Conservation (phyloP, 306 rosid species). For the Cucurbita pepo region DNA sequence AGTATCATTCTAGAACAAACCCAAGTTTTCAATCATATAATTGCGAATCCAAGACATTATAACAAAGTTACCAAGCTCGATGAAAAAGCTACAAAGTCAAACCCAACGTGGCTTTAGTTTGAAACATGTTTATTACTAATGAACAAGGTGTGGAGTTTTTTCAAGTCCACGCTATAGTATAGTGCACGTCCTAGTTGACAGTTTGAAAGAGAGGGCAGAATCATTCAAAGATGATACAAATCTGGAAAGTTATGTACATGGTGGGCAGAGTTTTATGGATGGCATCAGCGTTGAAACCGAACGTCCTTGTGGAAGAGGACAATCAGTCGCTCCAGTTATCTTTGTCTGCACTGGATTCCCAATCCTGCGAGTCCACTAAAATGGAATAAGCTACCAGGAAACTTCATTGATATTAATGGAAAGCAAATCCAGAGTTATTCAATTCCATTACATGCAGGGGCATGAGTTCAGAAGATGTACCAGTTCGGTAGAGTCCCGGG, state of each 20-base stretch:
- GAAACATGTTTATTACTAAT: neutral
- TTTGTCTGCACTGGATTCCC: slow-evolving; percentile 32
- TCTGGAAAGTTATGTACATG: neutral
- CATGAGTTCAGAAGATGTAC: slow-evolving; percentile 17
- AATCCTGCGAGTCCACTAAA: slow-evolving; percentile 42
- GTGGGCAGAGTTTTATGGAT: neutral
- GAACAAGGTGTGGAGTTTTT: neutral
- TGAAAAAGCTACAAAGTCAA: neutral
- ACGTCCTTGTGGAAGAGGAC: neutral
- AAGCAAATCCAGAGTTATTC: neutral
- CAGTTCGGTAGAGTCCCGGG: slow-evolving; percentile 36
- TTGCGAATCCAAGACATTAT: neutral
- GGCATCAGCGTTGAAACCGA: neutral
- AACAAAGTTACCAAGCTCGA: neutral
- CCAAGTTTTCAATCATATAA: neutral
- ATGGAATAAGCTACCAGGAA: slow-evolving; percentile 13
- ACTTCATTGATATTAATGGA: neutral
- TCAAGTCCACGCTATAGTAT: neutral
- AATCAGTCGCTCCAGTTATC: slow-evolving; percentile 75
- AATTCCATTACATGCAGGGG: neutral
- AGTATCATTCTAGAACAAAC: neutral
- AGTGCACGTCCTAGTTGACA: neutral
- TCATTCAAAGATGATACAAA: neutral
- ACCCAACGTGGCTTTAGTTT: neutral
- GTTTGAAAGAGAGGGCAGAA: neutral